These are phyloP conservation scores for Odontarrhena argentea DNA, from an alignment of 345 rosid species.

Conservation along the genomic window DNA sequence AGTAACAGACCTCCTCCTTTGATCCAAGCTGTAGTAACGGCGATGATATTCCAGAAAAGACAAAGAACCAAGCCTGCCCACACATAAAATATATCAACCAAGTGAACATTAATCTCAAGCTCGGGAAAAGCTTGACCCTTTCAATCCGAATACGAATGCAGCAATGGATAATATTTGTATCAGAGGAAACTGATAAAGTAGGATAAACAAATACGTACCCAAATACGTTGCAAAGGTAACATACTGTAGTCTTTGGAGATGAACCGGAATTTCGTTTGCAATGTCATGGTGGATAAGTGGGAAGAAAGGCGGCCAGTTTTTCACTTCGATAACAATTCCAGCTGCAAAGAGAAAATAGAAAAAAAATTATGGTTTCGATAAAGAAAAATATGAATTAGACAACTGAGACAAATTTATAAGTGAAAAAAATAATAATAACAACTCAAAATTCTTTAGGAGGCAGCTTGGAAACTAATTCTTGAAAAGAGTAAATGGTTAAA, in stretches of 20 bases:
- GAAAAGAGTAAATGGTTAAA: background rate
- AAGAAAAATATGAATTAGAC: background rate
- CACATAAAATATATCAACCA: constrained; percentile 8
- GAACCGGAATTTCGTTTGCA: constrained; percentile 80
- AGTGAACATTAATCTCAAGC: background rate
- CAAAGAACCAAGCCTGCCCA: constrained; percentile 78
- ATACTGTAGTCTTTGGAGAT: constrained; percentile 78
- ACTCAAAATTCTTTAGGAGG: background rate
- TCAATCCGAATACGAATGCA: background rate
- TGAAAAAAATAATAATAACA: background rate
- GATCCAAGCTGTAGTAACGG: constrained; percentile 86
- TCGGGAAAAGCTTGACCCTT: background rate
- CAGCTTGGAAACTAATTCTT: background rate
- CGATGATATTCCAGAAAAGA: constrained; percentile 83
- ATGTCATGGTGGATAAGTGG: constrained; percentile 89
- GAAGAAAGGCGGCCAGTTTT: constrained; percentile 89
- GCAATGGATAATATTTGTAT: constrained; percentile 13
- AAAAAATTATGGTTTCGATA: background rate
- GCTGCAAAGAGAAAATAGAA: constrained; percentile 49
- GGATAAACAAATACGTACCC: constrained; percentile 46
- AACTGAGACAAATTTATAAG: background rate
- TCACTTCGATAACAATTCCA: constrained; percentile 70
- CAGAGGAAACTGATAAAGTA: background rate
- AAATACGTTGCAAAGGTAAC: constrained; percentile 69
- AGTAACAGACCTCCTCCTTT: constrained; percentile 67